These are phyloP conservation scores for Graphilbum fragrans DNA, from an alignment of 2,329 filamentous ascomycete genomes.

Conservation along the genomic window DNA sequence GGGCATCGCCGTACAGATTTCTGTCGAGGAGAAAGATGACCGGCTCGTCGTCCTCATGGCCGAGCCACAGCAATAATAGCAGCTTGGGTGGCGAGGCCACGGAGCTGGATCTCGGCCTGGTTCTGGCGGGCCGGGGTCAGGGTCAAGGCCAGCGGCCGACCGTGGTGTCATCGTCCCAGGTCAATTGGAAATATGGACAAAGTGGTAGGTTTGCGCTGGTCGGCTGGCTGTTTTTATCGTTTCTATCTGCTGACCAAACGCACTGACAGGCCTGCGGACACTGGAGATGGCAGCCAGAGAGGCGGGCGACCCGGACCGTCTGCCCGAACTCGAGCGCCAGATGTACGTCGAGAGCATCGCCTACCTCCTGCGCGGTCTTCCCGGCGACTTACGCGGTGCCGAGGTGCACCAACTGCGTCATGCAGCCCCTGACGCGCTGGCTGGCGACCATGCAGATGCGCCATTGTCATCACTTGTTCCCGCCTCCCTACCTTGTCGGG, in stretches of 20 bases:
- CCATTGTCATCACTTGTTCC: no score
- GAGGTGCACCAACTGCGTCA: conserved; percentile 40
- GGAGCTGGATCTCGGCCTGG: conserved; percentile 4
- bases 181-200: conserved; percentile 12
- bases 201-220: conserved; percentile 7
- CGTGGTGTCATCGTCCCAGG: not conserved
- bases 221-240: not conserved
- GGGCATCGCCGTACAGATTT: no score
- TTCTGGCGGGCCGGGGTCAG: not conserved
- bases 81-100: not conserved
- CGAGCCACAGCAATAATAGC: not conserved
- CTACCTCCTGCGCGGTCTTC: conserved; percentile 53
- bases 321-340: conserved; percentile 39
- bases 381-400: conserved; percentile 39
- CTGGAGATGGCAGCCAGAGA: conserved; percentile 9
- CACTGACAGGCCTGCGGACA: conserved; percentile 6
- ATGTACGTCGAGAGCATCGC: conserved; percentile 52
- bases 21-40: no score
- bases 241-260: not conserved
- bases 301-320: conserved; percentile 10
- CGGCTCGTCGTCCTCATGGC: no score
- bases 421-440: conserved; percentile 30
- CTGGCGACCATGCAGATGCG: not conserved
- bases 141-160: not conserved
- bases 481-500: no score